Conservation (phyloP, 1,284 basidiomycete genomes). For the Puccinia horiana region DNA sequence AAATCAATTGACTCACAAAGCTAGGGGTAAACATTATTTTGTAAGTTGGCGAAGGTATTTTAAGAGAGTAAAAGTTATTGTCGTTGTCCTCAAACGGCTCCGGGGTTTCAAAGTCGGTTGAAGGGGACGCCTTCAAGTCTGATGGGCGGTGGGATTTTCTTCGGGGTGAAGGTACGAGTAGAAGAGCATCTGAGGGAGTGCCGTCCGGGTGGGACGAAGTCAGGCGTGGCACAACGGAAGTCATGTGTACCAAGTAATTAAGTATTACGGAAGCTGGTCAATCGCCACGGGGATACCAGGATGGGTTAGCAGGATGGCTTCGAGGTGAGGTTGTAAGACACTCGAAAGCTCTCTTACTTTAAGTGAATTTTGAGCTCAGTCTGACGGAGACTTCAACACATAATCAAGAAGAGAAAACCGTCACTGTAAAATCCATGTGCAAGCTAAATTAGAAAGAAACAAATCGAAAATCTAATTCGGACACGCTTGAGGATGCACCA, state of each 20-base stretch:
- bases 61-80: slow-evolving; percentile 11
- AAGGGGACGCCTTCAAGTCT: neutral
- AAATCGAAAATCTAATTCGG: neutral
- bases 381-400: neutral
- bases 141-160: neutral
- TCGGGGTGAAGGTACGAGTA: neutral
- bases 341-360: slow-evolving; percentile 1
- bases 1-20: slow-evolving; percentile 4
- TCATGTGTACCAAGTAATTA: slow-evolving; percentile 9
- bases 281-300: slow-evolving; percentile 17
- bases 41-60: slow-evolving; percentile 32
- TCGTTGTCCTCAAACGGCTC: slow-evolving; percentile 6
- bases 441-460: neutral
- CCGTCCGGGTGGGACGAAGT: neutral
- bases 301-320: neutral
- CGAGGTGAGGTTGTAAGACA: neutral
- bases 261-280: neutral
- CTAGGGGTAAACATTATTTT: slow-evolving; percentile 9
- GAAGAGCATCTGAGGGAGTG: neutral
- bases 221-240: slow-evolving; percentile 11
- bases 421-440: neutral
- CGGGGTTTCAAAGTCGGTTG: neutral
- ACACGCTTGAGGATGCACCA: neutral
- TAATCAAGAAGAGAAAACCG: neutral
- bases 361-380: neutral